These are phyloP conservation scores for Sutorius eximius DNA, from an alignment of 1,284 basidiomycete genomes.

Conservation along the genomic window DNA sequence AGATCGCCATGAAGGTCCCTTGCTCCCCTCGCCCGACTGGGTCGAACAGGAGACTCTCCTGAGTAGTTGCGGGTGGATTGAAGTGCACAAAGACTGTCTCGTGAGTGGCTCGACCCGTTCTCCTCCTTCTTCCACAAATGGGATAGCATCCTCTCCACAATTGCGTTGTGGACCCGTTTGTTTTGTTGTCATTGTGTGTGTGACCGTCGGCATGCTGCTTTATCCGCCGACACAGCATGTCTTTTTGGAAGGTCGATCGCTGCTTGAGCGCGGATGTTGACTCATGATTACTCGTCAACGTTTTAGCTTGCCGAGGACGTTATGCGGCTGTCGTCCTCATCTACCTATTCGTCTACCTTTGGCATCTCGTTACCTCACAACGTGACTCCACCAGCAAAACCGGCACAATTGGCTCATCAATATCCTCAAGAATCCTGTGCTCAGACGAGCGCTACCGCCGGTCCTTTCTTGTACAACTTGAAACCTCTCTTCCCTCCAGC, in stretches of 20 bases:
- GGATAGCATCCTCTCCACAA: neutral
- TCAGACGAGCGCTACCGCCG: slow-evolving; percentile 36
- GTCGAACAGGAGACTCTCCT: slow-evolving; percentile 69
- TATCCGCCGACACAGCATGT: slow-evolving; percentile 9
- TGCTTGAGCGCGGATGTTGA: slow-evolving; percentile 13
- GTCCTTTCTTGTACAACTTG: slow-evolving; percentile 47
- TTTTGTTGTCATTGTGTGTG: neutral
- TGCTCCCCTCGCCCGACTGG: slow-evolving; percentile 73
- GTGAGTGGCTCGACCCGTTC: slow-evolving; percentile 47
- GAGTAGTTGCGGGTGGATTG: slow-evolving; percentile 69
- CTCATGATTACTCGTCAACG: slow-evolving; percentile 18
- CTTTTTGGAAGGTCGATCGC: slow-evolving; percentile 6
- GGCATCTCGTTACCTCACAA: slow-evolving; percentile 46
- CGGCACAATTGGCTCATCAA: slow-evolving; percentile 18
- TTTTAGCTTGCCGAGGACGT: slow-evolving; percentile 51
- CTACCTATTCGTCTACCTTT: slow-evolving; percentile 54
- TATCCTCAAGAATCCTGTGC: slow-evolving; percentile 28
- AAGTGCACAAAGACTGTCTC: slow-evolving; percentile 62
- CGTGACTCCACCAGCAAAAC: slow-evolving; percentile 18
- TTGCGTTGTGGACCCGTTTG: slow-evolving; percentile 3
- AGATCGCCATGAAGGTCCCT: slow-evolving; percentile 63
- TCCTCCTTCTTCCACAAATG: neutral
- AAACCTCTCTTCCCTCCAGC: slow-evolving; percentile 67
- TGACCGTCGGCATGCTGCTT: slow-evolving; percentile 6
- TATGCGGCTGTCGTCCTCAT: slow-evolving; percentile 42